These are phyloP conservation scores for Chrysosphaeria jannelii DNA, from an alignment of 2,329 filamentous ascomycete species.

Conservation along the genomic window DNA sequence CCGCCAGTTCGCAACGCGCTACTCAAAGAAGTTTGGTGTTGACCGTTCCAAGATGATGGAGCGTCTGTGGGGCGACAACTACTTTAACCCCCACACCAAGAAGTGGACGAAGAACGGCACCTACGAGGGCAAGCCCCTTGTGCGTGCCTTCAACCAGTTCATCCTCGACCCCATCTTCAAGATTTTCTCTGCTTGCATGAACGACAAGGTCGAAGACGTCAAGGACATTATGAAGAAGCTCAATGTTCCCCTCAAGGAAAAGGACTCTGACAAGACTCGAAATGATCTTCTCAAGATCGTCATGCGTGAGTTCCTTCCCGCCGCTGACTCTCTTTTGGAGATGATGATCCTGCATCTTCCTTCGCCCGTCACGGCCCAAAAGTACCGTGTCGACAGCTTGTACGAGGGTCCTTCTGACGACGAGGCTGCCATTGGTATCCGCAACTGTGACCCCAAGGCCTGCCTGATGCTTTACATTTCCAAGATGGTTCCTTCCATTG, in stretches of 20 bases:
- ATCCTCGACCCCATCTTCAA: conserved; percentile 99
- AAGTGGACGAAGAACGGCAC: conserved; percentile 87
- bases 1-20: conserved; percentile 83
- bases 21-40: conserved; percentile 99
- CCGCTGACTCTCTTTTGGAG: conserved; percentile 90
- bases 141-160: conserved; percentile 98
- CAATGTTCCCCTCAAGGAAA: conserved; percentile 59
- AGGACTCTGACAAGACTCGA: conserved; percentile 84
- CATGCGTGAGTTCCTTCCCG: conserved; percentile 97
- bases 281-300: conserved; percentile 86
- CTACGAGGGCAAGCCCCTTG: conserved; percentile 62
- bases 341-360: conserved; percentile 99
- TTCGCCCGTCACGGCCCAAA: conserved; percentile 83
- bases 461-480: conserved; percentile 99
- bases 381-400: conserved; percentile 91
- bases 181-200: conserved; percentile 89
- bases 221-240: conserved; percentile 68
- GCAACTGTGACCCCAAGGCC: conserved; percentile 91
- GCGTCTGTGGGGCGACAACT: conserved; percentile 99
- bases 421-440: conserved; percentile 80
- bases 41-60: conserved; percentile 99
- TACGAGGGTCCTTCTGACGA: conserved; percentile 96
- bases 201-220: conserved; percentile 94
- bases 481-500: conserved; percentile 99
- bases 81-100: conserved; percentile 99